phyloP scores from a whole-genome alignment of 2,329 filamentous ascomycete species.

The Cytospora schulzeri region DNA sequence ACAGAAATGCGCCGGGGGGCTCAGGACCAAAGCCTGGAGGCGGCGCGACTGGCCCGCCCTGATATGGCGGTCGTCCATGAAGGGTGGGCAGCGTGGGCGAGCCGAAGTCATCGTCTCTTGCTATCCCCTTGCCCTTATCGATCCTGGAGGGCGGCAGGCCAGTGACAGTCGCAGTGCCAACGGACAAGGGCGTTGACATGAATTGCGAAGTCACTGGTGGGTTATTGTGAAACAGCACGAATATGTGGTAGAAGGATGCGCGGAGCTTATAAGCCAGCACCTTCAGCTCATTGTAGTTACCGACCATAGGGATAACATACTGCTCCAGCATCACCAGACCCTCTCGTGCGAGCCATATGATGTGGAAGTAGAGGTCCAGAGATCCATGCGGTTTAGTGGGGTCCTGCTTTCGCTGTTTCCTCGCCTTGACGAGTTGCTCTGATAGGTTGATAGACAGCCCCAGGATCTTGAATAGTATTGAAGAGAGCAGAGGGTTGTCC shows the following conservation, averaged over 20 bases:
- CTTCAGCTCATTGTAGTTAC: constrained; percentile 77
- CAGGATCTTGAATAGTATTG: constrained; percentile 86
- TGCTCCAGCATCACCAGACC: constrained; percentile 84
- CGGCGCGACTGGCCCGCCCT: constrained; percentile 60
- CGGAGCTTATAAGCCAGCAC: constrained; percentile 89
- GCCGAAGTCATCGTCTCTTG: constrained; percentile 37
- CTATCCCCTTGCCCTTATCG: constrained; percentile 54
- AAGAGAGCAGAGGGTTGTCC: constrained; percentile 77
- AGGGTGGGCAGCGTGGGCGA: constrained; percentile 1
- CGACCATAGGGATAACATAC: constrained; percentile 84
- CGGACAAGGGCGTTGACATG: constrained; percentile 51
- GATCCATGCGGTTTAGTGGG: constrained; percentile 76
- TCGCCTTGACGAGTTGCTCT: constrained; percentile 77
- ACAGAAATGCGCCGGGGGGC: constrained; percentile 70
- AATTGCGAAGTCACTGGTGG: constrained; percentile 70
- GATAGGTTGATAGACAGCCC: constrained; percentile 89
- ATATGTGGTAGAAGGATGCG: constrained; percentile 95
- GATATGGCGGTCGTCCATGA: constrained; percentile 31
- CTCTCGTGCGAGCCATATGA: constrained; percentile 93
- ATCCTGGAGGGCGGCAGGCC: constrained; percentile 39
- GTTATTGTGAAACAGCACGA: constrained; percentile 92
- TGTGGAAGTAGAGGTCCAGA: constrained; percentile 80
- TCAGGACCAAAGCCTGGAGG: constrained; percentile 56
- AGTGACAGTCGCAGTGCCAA: constrained; percentile 37
- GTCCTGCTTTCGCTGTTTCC: constrained; percentile 82